Conservation (phyloP, 805 yeast genomes). For the Yamadazyma kitorensis region DNA sequence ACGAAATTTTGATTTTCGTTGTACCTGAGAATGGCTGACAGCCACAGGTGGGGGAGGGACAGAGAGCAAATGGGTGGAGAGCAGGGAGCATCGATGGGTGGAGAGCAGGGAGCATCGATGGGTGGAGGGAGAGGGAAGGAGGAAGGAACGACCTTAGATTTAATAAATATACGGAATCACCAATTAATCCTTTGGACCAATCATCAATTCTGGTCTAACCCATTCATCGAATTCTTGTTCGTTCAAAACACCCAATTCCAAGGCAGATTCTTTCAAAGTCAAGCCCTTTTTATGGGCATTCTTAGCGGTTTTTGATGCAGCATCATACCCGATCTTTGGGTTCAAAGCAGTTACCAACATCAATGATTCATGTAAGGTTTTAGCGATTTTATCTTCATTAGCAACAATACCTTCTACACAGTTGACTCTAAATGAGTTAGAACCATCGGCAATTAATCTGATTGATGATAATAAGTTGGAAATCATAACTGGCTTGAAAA, state of each 20-base stretch:
- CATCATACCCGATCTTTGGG: constrained; percentile 98
- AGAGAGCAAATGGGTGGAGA: no score
- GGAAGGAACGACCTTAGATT: no score
- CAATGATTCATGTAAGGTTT: constrained; percentile 87
- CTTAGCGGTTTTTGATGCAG: constrained; percentile 97
- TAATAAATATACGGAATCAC: constrained; percentile 2
- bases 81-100: no score
- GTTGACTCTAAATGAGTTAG: constrained; percentile 84
- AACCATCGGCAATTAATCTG: constrained; percentile 86
- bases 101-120: no score
- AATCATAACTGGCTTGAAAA: constrained; percentile 95
- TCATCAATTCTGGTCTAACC: constrained; percentile 98
- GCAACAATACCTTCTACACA: constrained; percentile 95
- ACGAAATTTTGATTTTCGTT: no score
- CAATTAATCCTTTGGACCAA: constrained; percentile 73
- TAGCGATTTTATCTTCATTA: constrained; percentile 80
- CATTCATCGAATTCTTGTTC: constrained; percentile 90
- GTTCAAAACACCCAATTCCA: constrained; percentile 82
- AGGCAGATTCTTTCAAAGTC: constrained; percentile 90
- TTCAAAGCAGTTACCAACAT: constrained; percentile 98
- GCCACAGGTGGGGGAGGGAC: no score
- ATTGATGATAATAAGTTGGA: constrained; percentile 84
- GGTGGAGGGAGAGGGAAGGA: neutral
- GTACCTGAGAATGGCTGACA: no score
- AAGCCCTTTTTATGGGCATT: constrained; percentile 98